Base-by-base conservation (phyloP, 2,329 filamentous ascomycete genomes). In the Sphaerulina musiva region DNA sequence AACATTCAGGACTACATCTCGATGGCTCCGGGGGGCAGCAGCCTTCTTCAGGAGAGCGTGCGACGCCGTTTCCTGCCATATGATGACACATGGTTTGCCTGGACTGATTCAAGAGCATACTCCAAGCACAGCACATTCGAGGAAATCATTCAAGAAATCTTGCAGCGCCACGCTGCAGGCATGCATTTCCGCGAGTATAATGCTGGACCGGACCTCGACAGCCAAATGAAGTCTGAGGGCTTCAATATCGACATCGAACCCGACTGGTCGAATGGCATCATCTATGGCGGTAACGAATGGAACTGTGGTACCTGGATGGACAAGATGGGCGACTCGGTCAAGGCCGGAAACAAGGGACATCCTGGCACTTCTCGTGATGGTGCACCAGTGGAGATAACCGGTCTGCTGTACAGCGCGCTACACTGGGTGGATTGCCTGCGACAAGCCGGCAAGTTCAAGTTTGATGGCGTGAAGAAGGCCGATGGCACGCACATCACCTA, bases 261-360 rank as follows among this genome's bases (percentile, higher is more conserved):
- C 9, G 92, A 98, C 69, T 97, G 92, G 92, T 76, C 80, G 32
- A 93, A 84, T 4, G 95, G 93, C 20, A 81, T 98, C 59, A 85
- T 98, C 54, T 95, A 95, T 66, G 93, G 95, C 53, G 93, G 95
- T 34, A 97, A 89, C 66, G 91, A 96, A 68, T 80, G 76, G 73
- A 98, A 98, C 72, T 98, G 95, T 65, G 93, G 93, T 49, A 98
- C 93, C 1, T 98, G 93, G 93, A 96, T 96, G 90, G 93, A 98
- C 78, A 98, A 98, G 80, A 98, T 98, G 93, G 93, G 93, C n/a
- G 93, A 98, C 71, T 95, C 90, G 59, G 83, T 87, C 60, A 87
- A 85, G 58, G 93, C 95, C 12, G 86, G 87, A 55, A 95, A 85
- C 66, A 97, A 96, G 74, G 95, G 93, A 47, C 78, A 95, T 17